Conservation (phyloP, 2,329 filamentous ascomycete species). For the Neonectria punicea region DNA sequence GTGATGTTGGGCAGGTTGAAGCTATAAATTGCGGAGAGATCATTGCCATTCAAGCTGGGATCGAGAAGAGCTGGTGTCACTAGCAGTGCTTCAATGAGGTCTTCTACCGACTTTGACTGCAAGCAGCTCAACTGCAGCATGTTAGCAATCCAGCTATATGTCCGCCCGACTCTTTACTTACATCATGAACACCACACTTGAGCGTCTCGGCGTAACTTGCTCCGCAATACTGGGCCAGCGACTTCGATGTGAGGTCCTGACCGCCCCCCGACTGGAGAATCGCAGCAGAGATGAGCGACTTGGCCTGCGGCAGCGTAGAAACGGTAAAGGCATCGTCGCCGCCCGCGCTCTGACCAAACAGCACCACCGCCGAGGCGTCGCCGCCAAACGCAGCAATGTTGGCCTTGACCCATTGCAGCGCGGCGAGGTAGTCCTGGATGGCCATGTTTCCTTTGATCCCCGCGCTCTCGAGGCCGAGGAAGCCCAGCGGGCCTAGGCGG, state of each 20-base stretch:
- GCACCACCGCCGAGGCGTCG: constrained; percentile 53
- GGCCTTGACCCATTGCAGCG: constrained; percentile 25
- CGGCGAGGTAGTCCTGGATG: constrained; percentile 27
- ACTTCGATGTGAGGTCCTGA: constrained; percentile 8
- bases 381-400: constrained; percentile 49
- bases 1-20: constrained; percentile 28
- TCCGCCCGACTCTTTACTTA: not conserved
- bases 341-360: constrained; percentile 32
- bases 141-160: not conserved
- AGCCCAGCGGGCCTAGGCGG: constrained; percentile 28
- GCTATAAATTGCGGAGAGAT: constrained; percentile 5
- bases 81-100: constrained; percentile 13
- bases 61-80: constrained; percentile 18
- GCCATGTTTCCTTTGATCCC: constrained; percentile 33
- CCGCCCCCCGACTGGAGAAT: constrained; percentile 31
- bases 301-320: constrained; percentile 23
- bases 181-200: constrained; percentile 19
- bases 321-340: constrained; percentile 22
- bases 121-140: constrained; percentile 8
- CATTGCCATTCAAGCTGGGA: constrained; percentile 3
- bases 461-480: constrained; percentile 19
- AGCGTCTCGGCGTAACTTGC: constrained; percentile 27
- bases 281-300: constrained; percentile 14
- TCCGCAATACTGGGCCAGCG: constrained; percentile 22
- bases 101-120: constrained; percentile 19